Conservation (phyloP, 176 grass and related monocot genomes). For the Zea luxurians region DNA sequence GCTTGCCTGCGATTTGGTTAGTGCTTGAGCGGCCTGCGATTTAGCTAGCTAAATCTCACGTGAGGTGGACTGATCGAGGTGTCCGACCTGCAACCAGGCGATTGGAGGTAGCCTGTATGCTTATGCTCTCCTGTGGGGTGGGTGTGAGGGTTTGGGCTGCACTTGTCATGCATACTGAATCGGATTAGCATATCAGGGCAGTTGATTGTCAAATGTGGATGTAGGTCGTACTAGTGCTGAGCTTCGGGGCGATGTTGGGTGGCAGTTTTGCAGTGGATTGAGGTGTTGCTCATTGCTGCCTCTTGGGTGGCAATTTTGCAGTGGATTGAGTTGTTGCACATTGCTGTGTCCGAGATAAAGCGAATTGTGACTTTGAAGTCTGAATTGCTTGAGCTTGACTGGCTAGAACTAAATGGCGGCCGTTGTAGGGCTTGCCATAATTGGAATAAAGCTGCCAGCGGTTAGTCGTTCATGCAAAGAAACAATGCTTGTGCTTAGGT, state of each 20-base stretch:
- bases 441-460: background rate
- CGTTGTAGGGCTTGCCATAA: background rate
- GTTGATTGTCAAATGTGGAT: constrained; percentile 15
- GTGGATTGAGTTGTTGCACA: constrained; percentile 8
- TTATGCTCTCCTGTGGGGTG: background rate
- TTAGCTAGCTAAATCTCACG: constrained; percentile 32
- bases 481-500: background rate
- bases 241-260: background rate
- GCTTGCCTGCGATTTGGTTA: background rate
- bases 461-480: background rate
- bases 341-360: background rate
- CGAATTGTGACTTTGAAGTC: background rate
- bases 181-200: background rate
- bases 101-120: background rate
- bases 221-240: background rate
- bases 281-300: background rate
- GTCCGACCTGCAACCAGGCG: background rate
- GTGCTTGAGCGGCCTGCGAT: background rate
- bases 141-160: background rate
- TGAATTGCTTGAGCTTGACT: background rate
- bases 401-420: background rate
- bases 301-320: background rate
- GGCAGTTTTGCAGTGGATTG: background rate
- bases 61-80: constrained; percentile 19
- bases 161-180: background rate